Base-by-base conservation (phyloP, 1,284 basidiomycete genomes). In the Apiotrichum domesticum region DNA sequence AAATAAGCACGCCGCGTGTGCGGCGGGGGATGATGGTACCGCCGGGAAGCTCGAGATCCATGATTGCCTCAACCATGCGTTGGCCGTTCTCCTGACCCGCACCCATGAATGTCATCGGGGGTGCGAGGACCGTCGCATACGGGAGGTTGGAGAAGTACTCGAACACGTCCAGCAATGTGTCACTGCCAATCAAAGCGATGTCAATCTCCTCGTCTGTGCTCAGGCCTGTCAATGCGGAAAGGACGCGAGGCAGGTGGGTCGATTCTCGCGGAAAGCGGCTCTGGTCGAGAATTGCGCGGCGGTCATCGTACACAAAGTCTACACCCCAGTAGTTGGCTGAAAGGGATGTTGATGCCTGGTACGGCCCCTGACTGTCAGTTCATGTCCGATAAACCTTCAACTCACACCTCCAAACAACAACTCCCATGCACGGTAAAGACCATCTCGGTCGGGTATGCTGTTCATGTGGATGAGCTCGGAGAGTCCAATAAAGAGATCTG, bases 251-350 rank as follows among this genome's bases (percentile, higher is more conserved):
- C 1, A 73, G 66, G 42, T 64, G 35, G 2, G 56, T 51, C 2
- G 67, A 61, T 5, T 70, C 57, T 14, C 55, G 63, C 0, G 73
- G 73, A 52, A 64, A 75, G 11, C 56, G 59, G 29, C 68, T 63
- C 15, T 65, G 52, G 47, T 70, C 66, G 14, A 75, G 67, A 14
- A 71, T 55, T 1, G 69, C 64, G 10, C 68, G 66, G 10, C 73
- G 68, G 41, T 63, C 60, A 4, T 66, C 61, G 46, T 63, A 61
- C 6, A 61, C 61, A 47, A 61, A 67, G 57, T 75, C 73, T 40
- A 61, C 64, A 9, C 59, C 54, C 73, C 73, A 75, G 57, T 66
- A 75, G 52, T 73, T 71, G n/a, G 63, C 61, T 7, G 63, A 61
- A 9, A 74, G 48, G 5, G 64, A 61, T 3, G 64, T 62, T 3